Percentiles rank a stretch among this genome's conserved stretches.
Conservation (phyloP, 1,139 yeast species). For the Schizosaccharomyces versatilis region DNA sequence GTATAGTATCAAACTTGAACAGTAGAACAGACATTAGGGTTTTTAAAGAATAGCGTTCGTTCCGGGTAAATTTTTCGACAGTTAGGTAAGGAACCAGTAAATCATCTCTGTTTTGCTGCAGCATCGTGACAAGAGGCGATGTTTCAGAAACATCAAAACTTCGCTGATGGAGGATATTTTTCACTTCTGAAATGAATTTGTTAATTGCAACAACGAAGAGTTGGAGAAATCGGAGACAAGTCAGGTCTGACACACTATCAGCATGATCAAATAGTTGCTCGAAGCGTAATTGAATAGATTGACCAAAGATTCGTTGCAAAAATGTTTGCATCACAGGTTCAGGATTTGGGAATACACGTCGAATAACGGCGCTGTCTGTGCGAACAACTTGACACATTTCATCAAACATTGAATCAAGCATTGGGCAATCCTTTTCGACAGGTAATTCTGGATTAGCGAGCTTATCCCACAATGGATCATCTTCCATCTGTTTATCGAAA, state of each 20-base stretch:
- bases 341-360: conserved; percentile 48
- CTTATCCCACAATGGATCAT: conserved; percentile 26
- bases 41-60: conserved; percentile 51
- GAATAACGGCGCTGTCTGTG: conserved; percentile 51
- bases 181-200: conserved; percentile 35
- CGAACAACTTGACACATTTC: conserved; percentile 30
- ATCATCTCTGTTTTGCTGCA: conserved; percentile 55
- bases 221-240: conserved; percentile 60
- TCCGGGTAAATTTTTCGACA: conserved; percentile 45
- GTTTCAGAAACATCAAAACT: conserved; percentile 17
- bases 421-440: conserved; percentile 22
- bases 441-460: conserved; percentile 27
- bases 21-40: conserved; percentile 15
- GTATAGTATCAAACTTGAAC: too few relatives aligned
- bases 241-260: conserved; percentile 39
- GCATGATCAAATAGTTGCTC: conserved; percentile 44
- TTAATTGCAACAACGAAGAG: conserved; percentile 41
- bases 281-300: conserved; percentile 44
- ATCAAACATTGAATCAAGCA: conserved; percentile 22
- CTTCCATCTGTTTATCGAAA: conserved; percentile 19
- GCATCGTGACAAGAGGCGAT: conserved; percentile 25
- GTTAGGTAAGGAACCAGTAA: conserved; percentile 49
- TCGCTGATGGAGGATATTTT: not conserved
- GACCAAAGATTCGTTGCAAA: conserved; percentile 58
- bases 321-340: conserved; percentile 48